Evolutionary conservation across 1,284 basidiomycete species (phyloP), one percentile per base, ranked within the genome.

Genomic region (Malassezia japonica): DNA sequence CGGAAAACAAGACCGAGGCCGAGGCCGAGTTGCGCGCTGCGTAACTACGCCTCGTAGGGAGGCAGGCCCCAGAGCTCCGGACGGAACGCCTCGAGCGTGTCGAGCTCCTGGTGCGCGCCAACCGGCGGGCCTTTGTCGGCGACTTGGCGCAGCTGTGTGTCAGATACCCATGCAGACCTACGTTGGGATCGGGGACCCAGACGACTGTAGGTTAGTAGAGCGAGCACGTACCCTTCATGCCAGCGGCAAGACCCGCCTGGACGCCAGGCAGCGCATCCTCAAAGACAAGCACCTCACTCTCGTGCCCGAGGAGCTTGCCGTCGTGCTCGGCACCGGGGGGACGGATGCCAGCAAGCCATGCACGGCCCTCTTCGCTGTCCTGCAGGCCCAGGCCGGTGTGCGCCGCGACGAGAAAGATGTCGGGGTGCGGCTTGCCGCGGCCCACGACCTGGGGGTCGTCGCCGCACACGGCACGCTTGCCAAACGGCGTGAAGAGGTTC

Each of bases 221-320:
- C 6, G 2, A 31, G 27, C 3, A 57, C 64, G 46, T 36, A 66
- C 64, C 64, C 25, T 70, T 65, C 68, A 71, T 71, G 28, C 67
- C 67, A 3, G 70, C 70, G 1, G 61, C 59, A 23, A 62, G 58
- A 7, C 61, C 70, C 24, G 70, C 70, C 43, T 63, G 54, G 0
- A 72, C 70, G 16, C 70, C 68, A 1, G 65, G 65, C n/a, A 65
- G 59, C 1, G 62, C 72, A 52, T 74, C 72, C 37, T 74, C 72
- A 42, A 74, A 73, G 2, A 74, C 72, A n/a, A 74, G 46, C 18
- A 74, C 54, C 15, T 66, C 56, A 24, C 50, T 50, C 38, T 73
- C 71, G 9, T 50, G 50, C 1, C 71, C 66, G 20, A 49, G 54
- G 7, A 64, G 31, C 8, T 25, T 32, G 10, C 48, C 51, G 39